Base-by-base conservation (phyloP, 2,329 filamentous ascomycete species). In the Botryotinia globosa region DNA sequence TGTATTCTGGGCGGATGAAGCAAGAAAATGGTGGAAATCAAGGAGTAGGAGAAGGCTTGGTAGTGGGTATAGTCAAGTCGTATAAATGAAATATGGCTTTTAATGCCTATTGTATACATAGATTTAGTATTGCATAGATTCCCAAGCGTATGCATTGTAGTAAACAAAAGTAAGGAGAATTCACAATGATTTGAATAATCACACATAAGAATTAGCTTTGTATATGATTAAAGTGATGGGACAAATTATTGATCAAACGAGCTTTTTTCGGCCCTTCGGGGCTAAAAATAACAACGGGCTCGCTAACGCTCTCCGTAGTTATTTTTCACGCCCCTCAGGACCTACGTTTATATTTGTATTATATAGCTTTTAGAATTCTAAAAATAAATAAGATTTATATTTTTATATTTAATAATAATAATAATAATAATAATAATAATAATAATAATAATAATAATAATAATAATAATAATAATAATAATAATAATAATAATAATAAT, bases 1-100 rank as follows among this genome's bases (percentile, higher is more conserved):
- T 68, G 96, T 99, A 42, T 97, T 99, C 82, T 98, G 94, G 93
- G 94, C 90, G 20, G 96, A 99, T 82, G 96, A 99, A 84, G 86
- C 86, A 61, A 87, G 96, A 80, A 99, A 99, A 83, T 97, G 91
- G 84, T 88, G 87, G 79, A 87, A 85, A 79, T 88, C 89, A 77
- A 77, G 76, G 73, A 85, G 89, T 67, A 85, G 84, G 79, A 84
- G 86, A 81, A 86, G 87, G 79, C 81, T 88, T 74, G 85, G 85
- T n/a, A 82, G 81, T 74, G 87, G 88, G 71, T 92, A 92, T 80
- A 92, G 90, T 80, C 87, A 89, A 80, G 86, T 87, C 77, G 90
- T 91, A 75, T 91, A 85, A 67, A 44, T 66, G 34, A 62, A 65
- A 48, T 39, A 25, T 45, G 69, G 42, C 54, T 51, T 56, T 72